phyloP scores from a whole-genome alignment of 371 early-diverging fungal genomes.

The Circinella umbellata region DNA sequence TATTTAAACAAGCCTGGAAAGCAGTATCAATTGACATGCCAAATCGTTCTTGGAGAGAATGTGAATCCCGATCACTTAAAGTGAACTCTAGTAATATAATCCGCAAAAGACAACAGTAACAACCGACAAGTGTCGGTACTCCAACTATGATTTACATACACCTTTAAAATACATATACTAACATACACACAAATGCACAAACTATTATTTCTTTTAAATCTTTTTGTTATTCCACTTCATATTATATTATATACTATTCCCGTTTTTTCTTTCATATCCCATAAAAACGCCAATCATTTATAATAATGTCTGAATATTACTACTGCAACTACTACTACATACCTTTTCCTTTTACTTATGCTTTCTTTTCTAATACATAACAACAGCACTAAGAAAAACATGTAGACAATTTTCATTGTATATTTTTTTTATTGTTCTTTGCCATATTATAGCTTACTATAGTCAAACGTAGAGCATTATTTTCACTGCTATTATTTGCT shows the following conservation, averaged over 20 bases:
- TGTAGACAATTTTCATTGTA: not conserved
- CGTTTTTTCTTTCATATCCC: too few relatives aligned
- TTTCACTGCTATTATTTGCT: not conserved
- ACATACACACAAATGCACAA: not conserved
- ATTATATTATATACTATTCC: too few relatives aligned
- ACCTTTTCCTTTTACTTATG: too few relatives aligned
- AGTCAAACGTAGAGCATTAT: too few relatives aligned
- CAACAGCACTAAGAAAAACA: not conserved
- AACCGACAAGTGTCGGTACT: too few relatives aligned
- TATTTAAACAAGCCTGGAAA: conserved; percentile 53
- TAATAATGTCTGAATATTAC: too few relatives aligned
- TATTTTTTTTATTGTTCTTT: not conserved
- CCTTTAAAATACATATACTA: not conserved
- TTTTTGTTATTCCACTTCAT: too few relatives aligned
- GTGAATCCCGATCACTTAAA: conserved; percentile 36
- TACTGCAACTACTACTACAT: too few relatives aligned
- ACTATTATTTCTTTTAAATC: not conserved
- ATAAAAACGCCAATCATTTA: too few relatives aligned
- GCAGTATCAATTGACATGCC: conserved; percentile 39
- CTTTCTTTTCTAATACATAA: too few relatives aligned
- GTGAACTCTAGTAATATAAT: conserved; percentile 20
- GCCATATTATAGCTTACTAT: not conserved
- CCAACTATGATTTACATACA: not conserved
- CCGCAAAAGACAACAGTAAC: conserved; percentile 17
- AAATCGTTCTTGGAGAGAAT: conserved; percentile 43